These are phyloP conservation scores for Capsella rubella DNA, from an alignment of 441 rosid species.

Conservation along the genomic window DNA sequence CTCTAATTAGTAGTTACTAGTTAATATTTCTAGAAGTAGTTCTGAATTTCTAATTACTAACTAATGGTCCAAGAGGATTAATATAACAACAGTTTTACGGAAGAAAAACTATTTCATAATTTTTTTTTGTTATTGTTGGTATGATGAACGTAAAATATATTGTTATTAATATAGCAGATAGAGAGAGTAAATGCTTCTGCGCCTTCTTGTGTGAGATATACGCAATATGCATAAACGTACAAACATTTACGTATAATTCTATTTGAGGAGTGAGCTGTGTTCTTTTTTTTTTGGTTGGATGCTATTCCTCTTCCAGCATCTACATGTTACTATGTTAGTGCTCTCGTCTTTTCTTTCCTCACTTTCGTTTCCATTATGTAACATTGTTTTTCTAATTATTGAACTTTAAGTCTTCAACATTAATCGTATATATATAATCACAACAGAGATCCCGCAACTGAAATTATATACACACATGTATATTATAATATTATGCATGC, in stretches of 20 bases:
- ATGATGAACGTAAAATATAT: too few relatives aligned
- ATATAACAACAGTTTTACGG: background rate
- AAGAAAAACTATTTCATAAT: background rate
- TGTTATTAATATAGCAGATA: background rate
- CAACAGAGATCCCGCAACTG: background rate
- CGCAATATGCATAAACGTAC: background rate
- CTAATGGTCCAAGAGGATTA: slow-evolving; percentile 13
- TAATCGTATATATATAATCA: background rate
- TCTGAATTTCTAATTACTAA: background rate
- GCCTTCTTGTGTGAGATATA: slow-evolving; percentile 11
- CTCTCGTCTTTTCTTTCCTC: background rate
- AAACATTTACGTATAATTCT: background rate
- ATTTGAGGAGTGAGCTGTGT: background rate
- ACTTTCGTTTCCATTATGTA: slow-evolving; percentile 8
- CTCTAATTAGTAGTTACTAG: background rate
- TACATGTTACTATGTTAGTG: slow-evolving; percentile 14
- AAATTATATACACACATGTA: background rate
- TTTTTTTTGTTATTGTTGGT: background rate
- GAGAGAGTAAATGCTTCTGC: slow-evolving; percentile 17
- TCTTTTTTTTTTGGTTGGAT: background rate
- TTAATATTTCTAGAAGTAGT: slow-evolving; percentile 3
- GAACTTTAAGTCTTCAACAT: background rate
- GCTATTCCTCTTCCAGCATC: slow-evolving; percentile 30
- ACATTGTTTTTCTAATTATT: background rate
- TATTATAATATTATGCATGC: background rate